Percentiles rank a stretch among this genome's conserved stretches.
Evolutionary conservation across 176 grass and related monocot genomes (phyloP).

Genomic region (Saccharum spontaneum): DNA sequence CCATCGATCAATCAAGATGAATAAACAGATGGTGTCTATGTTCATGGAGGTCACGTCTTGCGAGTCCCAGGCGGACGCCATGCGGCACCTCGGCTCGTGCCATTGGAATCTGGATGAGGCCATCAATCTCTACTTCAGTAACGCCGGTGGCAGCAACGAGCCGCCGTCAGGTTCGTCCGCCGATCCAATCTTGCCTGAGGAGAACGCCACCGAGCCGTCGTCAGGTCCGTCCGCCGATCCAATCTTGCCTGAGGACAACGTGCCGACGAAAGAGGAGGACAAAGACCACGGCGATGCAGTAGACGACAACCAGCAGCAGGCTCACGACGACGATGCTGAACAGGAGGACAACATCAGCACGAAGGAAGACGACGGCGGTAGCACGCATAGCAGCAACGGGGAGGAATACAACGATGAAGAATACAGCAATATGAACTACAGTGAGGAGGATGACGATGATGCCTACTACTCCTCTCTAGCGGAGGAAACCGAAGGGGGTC

Average conservation of each 20-base stretch:
- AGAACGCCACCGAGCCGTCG: too few species aligned
- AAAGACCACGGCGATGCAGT: neutral
- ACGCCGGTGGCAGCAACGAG: neutral
- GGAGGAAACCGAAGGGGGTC: neutral
- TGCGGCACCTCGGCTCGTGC: slow-evolving; percentile 38
- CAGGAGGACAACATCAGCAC: neutral
- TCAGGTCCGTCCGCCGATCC: too few species aligned
- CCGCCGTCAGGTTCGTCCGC: neutral
- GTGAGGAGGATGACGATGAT: neutral
- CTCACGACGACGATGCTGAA: too few species aligned
- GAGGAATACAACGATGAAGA: neutral
- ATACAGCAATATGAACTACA: neutral
- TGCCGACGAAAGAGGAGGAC: too few species aligned
- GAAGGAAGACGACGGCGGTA: neutral
- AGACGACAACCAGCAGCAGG: too few species aligned
- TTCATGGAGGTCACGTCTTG: slow-evolving; percentile 67
- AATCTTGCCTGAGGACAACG: too few species aligned
- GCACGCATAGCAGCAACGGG: neutral
- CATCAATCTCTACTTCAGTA: slow-evolving; percentile 33
- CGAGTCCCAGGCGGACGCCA: slow-evolving; percentile 45
- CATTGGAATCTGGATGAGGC: slow-evolving; percentile 57
- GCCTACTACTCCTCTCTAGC: neutral
- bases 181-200: neutral
- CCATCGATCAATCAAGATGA: slow-evolving; percentile 3
- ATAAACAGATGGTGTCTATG: neutral